These are phyloP conservation scores for Phalaenopsis aphrodite DNA, from an alignment of 106 monocot genomes.

Conservation along the genomic window DNA sequence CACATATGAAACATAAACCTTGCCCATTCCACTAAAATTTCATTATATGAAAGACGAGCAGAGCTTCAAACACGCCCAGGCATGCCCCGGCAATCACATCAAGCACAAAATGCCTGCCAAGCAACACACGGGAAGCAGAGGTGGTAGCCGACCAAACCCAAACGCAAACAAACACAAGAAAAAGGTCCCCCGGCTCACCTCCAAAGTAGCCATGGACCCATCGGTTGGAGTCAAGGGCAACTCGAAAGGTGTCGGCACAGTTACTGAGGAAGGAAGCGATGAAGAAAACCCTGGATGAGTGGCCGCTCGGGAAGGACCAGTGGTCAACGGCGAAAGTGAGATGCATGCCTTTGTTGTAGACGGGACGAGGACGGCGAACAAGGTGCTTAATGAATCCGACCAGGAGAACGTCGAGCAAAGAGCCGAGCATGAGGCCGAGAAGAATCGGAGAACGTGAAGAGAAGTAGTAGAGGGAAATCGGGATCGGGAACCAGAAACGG, in stretches of 20 bases:
- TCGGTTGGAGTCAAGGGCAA: neutral
- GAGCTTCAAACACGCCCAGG: slow-evolving; percentile 59
- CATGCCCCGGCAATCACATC: slow-evolving; percentile 73
- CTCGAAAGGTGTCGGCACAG: slow-evolving; percentile 13
- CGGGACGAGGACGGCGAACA: slow-evolving; percentile 76
- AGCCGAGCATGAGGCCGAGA: slow-evolving; percentile 43
- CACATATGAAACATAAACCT: neutral
- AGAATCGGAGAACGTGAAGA: slow-evolving; percentile 15
- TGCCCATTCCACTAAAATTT: neutral
- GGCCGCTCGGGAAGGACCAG: slow-evolving; percentile 97
- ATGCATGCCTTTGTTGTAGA: slow-evolving; percentile 80
- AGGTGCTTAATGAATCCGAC: slow-evolving; percentile 70
- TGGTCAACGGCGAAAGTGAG: slow-evolving; percentile 63
- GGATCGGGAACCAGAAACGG: slow-evolving; percentile 75
- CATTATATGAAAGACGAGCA: slow-evolving; percentile 35
- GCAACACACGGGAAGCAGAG: slow-evolving; percentile 64
- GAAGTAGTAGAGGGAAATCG: slow-evolving; percentile 51
- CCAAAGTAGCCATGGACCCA: slow-evolving; percentile 9
- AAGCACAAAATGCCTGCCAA: slow-evolving; percentile 78
- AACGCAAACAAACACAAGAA: slow-evolving; percentile 12
- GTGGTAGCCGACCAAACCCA: slow-evolving; percentile 77
- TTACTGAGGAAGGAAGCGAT: slow-evolving; percentile 47
- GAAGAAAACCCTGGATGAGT: slow-evolving; percentile 93
- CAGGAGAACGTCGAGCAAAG: slow-evolving; percentile 69
- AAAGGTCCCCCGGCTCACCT: slow-evolving; percentile 10